These are phyloP conservation scores for Avicennia marina DNA, from an alignment of 257 asterid genomes.

Conservation along the genomic window DNA sequence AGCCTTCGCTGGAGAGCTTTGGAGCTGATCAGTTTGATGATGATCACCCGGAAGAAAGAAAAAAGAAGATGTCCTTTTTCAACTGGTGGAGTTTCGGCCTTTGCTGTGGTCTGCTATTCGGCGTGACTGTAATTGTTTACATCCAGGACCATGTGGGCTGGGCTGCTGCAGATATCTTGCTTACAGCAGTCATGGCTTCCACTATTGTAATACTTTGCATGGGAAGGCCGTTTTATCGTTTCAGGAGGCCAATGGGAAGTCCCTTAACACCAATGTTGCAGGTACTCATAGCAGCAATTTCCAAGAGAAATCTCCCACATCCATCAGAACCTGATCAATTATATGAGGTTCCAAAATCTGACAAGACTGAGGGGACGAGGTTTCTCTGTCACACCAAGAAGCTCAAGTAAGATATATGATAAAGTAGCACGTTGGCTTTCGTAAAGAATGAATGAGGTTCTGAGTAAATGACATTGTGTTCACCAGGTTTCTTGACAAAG, in stretches of 20 bases:
- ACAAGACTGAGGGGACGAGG: conserved; percentile 34
- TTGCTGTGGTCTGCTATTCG: conserved; percentile 59
- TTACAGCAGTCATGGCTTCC: conserved; percentile 53
- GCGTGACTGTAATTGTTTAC: conserved; percentile 64
- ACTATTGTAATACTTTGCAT: conserved; percentile 33
- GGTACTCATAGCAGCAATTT: conserved; percentile 61
- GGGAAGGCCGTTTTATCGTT: conserved; percentile 68
- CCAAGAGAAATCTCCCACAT: conserved; percentile 46
- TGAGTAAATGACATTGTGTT: neutral
- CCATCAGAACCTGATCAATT: conserved; percentile 42
- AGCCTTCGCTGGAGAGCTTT: conserved; percentile 88
- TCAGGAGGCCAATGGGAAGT: conserved; percentile 55
- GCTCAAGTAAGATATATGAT: conserved; percentile 38
- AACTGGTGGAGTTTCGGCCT: conserved; percentile 94
- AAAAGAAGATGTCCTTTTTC: conserved; percentile 73
- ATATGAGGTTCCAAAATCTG: conserved; percentile 52
- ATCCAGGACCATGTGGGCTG: conserved; percentile 67
- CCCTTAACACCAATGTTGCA: conserved; percentile 68
- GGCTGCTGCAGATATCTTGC: conserved; percentile 65
- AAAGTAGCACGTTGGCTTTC: neutral
- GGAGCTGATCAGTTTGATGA: conserved; percentile 98
- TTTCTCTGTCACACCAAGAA: conserved; percentile 60
- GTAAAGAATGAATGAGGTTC: neutral
- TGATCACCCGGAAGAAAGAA: conserved; percentile 58
- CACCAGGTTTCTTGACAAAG: conserved; percentile 80